Evolutionary conservation across 2,329 filamentous ascomycete genomes (phyloP).

Genomic region (Fusarium agapanthi): DNA sequence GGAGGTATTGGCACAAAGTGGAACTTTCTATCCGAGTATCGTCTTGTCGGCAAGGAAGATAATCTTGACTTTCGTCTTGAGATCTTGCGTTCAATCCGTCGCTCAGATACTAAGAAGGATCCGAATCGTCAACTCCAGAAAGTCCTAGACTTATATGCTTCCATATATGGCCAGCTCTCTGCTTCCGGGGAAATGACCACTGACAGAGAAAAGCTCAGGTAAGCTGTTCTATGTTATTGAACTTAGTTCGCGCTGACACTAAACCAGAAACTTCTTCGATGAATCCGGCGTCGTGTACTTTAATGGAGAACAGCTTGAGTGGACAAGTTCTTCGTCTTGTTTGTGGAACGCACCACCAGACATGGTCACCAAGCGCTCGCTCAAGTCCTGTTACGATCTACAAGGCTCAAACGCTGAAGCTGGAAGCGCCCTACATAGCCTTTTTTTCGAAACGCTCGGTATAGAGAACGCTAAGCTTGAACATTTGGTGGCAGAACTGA

Average conservation of each 20-base stretch:
- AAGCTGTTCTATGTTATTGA: fast-evolving
- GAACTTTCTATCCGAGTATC: neutral
- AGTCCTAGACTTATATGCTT: neutral
- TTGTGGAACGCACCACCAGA: neutral
- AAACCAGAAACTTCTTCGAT: neutral
- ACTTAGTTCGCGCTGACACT: neutral
- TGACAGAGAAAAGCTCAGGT: neutral
- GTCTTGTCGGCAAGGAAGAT: neutral
- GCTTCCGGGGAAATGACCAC: neutral
- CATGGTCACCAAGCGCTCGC: neutral
- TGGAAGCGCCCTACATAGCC: fast-evolving
- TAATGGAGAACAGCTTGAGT: neutral
- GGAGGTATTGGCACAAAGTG: neutral
- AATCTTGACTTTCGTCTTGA: neutral
- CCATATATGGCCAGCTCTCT: neutral
- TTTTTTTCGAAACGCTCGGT: neutral
- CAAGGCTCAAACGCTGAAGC: fast-evolving
- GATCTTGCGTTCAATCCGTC: neutral
- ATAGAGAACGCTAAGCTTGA: neutral
- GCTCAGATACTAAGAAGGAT: neutral
- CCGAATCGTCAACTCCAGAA: neutral
- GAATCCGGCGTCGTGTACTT: neutral
- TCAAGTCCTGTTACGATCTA: neutral
- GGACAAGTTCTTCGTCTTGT: neutral
- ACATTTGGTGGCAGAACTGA: neutral